These are phyloP conservation scores for Monilinia laxa DNA, from an alignment of 2,329 filamentous ascomycete species.

Conservation along the genomic window DNA sequence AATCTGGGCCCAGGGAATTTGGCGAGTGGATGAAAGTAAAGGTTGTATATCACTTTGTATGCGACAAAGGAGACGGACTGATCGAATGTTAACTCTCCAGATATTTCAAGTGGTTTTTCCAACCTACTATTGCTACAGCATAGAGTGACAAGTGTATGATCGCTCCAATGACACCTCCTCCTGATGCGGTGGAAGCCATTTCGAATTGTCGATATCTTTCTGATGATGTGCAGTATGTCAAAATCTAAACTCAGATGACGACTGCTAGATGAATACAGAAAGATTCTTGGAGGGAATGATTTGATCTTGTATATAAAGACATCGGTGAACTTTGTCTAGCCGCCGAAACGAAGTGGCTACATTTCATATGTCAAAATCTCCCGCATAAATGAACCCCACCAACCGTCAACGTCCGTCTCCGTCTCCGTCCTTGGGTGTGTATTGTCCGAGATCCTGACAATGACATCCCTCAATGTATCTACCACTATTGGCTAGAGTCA, in stretches of 20 bases:
- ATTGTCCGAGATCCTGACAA: not conserved
- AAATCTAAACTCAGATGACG: not conserved
- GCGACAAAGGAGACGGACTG: not conserved
- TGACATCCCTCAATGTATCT: not conserved
- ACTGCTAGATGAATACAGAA: not conserved
- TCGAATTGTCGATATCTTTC: not conserved
- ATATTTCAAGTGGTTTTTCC: too few species aligned
- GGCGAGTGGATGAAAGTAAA: slow-evolving; percentile 37
- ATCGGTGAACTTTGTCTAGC: not conserved
- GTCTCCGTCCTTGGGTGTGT: too few species aligned
- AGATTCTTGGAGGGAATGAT: not conserved
- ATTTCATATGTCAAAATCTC: not conserved
- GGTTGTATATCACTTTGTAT: slow-evolving; percentile 25
- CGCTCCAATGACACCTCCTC: not conserved
- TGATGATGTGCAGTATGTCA: not conserved
- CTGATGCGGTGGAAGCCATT: slow-evolving; percentile 3
- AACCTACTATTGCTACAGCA: slow-evolving; percentile 13
- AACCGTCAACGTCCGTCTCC: too few species aligned
- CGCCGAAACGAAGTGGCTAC: not conserved
- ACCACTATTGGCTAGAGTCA: not conserved
- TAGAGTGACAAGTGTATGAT: slow-evolving; percentile 1
- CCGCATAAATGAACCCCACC: too few species aligned
- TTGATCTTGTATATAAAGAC: slow-evolving; percentile 2
- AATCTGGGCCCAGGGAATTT: slow-evolving; percentile 39
- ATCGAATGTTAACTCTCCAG: not conserved